A percentile compares a stretch with the other conserved stretches of the same genome.
Evolutionary conservation across 1,284 basidiomycete genomes (phyloP).

Genomic region (Sporisorium scitamineum): DNA sequence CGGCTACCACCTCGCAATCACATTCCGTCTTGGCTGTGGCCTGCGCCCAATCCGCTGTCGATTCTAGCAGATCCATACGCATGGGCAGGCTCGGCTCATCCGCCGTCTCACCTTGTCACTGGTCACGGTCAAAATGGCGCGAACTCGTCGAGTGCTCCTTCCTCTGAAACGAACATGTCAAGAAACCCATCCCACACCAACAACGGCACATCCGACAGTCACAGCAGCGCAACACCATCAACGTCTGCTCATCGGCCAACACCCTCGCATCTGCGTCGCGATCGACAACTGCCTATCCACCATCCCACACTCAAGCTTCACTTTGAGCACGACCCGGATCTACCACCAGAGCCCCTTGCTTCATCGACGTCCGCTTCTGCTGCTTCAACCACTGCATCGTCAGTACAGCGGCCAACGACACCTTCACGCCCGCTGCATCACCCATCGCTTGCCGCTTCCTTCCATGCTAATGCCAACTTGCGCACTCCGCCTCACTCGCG

Average conservation of each 20-base stretch:
- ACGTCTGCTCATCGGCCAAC: constrained; percentile 15
- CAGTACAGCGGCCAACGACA: constrained; percentile 25
- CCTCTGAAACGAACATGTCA: constrained; percentile 9
- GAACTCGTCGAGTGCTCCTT: background rate
- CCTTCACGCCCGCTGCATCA: constrained; percentile 25
- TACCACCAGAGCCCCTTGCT: constrained; percentile 30
- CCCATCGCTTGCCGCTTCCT: constrained; percentile 34
- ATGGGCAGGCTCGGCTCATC: constrained; percentile 27
- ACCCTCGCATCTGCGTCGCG: constrained; percentile 12
- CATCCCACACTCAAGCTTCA: constrained; percentile 62
- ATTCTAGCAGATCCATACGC: constrained; percentile 41
- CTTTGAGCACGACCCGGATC: constrained; percentile 53
- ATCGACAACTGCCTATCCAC: constrained; percentile 51
- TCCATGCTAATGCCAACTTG: constrained; percentile 20
- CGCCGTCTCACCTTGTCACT: background rate
- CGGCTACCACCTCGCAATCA: constrained; percentile 53
- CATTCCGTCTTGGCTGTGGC: constrained; percentile 61
- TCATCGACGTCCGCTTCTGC: background rate
- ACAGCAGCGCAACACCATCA: background rate
- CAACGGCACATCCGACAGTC: constrained; percentile 13
- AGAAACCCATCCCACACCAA: constrained; percentile 7
- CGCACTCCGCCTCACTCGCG: constrained; percentile 42
- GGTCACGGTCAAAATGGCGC: constrained; percentile 14
- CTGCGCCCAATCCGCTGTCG: constrained; percentile 36
- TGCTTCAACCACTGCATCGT: background rate